phyloP scores from a whole-genome alignment of 345 rosid genomes.

The Tarenaya hassleriana region DNA sequence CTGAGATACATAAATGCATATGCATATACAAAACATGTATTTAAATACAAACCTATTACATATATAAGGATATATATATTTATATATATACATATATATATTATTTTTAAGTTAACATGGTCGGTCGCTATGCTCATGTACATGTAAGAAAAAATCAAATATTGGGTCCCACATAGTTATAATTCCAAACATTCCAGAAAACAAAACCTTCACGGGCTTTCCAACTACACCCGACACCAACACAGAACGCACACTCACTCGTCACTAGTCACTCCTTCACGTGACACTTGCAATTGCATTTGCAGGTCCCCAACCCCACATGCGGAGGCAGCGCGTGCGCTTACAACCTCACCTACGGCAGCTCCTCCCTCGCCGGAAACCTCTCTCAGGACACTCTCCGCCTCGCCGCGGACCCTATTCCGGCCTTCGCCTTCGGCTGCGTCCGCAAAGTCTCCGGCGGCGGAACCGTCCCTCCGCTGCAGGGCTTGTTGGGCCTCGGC shows the following conservation, averaged over 20 bases:
- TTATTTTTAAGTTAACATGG: too few relatives aligned
- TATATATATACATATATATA: too few relatives aligned
- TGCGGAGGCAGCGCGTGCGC: conserved; percentile 56
- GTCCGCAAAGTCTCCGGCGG: conserved; percentile 59
- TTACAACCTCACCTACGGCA: conserved; percentile 75
- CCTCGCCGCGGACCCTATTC: conserved; percentile 53
- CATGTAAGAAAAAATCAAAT: too few relatives aligned
- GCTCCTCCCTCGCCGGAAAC: conserved; percentile 62
- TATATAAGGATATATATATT: too few relatives aligned
- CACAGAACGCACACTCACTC: neutral
- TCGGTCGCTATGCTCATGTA: too few relatives aligned
- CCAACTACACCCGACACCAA: conserved; percentile 26
- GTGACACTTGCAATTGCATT: conserved; percentile 25
- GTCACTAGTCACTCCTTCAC: conserved; percentile 25
- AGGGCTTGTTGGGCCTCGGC: conserved; percentile 80
- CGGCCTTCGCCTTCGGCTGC: conserved; percentile 72
- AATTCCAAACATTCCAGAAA: conserved; percentile 13
- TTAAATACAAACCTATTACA: too few relatives aligned
- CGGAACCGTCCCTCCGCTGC: conserved; percentile 52
- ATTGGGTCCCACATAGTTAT: too few relatives aligned
- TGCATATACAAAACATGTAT: too few relatives aligned
- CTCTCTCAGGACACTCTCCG: conserved; percentile 64
- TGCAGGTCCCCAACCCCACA: conserved; percentile 62
- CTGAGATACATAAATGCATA: too few relatives aligned
- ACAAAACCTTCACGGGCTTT: conserved; percentile 23